phyloP scores from a whole-genome alignment of 306 rosid genomes.

The Crotalaria pallida region DNA sequence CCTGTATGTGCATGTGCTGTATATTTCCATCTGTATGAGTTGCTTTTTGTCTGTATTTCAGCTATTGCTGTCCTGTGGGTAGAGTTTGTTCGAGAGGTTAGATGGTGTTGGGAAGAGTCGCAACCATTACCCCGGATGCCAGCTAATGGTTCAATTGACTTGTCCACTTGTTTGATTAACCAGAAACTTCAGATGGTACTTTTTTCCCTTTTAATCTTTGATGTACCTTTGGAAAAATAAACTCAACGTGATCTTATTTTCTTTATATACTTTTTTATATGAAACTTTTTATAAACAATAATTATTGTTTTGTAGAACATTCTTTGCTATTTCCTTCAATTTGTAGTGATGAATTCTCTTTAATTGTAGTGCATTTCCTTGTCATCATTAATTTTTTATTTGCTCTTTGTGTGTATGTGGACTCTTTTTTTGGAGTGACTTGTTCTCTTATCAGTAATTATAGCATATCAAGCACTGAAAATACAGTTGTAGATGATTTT shows the following conservation, averaged over 20 bases:
- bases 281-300: neutral
- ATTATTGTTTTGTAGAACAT: neutral
- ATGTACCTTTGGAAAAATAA: conserved; percentile 11
- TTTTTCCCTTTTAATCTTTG: neutral
- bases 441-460: neutral
- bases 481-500: neutral
- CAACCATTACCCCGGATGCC: conserved; percentile 70
- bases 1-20: neutral
- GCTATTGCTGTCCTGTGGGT: conserved; percentile 73
- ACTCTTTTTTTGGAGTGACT: neutral
- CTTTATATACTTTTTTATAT: neutral
- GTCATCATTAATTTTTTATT: neutral
- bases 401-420: neutral
- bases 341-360: neutral
- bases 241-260: neutral
- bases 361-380: neutral
- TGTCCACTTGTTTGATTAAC: conserved; percentile 66
- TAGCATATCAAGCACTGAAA: neutral
- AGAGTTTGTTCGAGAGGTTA: conserved; percentile 76
- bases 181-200: conserved; percentile 81
- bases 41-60: conserved; percentile 28
- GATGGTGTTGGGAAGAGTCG: conserved; percentile 88
- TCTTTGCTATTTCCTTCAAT: neutral
- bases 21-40: conserved; percentile 24
- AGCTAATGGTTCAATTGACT: conserved; percentile 55